These are phyloP conservation scores for Pichia cabralensis DNA, from an alignment of 805 yeast genomes.

Conservation along the genomic window DNA sequence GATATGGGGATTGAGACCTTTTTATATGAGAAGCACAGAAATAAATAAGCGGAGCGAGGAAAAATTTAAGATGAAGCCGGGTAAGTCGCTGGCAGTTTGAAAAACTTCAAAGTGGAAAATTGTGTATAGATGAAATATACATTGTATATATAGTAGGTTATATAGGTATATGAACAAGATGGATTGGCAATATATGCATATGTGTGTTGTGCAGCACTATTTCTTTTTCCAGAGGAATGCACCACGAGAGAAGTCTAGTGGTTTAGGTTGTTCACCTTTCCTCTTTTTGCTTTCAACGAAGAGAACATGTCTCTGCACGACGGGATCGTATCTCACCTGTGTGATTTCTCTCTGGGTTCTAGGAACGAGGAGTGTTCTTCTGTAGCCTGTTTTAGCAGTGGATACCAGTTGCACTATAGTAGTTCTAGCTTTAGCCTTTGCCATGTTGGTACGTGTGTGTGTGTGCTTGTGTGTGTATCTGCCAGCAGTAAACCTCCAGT, in stretches of 20 bases:
- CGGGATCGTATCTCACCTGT: constrained; percentile 80
- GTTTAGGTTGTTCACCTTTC: constrained; percentile 45
- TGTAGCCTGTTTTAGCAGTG: constrained; percentile 83
- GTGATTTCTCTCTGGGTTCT: constrained; percentile 72
- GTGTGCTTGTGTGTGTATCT: background rate
- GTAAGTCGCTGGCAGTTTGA: too few species aligned
- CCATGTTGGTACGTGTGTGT: constrained; percentile 5
- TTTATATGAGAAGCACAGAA: too few species aligned
- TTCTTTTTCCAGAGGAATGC: constrained; percentile 29
- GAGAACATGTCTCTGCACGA: constrained; percentile 82
- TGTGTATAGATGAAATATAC: too few species aligned
- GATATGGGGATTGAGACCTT: too few species aligned
- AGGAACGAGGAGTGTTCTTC: constrained; percentile 70
- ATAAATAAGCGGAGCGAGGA: too few species aligned
- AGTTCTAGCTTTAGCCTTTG: constrained; percentile 62
- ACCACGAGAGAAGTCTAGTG: constrained; percentile 38
- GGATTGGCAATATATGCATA: background rate
- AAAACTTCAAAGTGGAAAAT: too few species aligned
- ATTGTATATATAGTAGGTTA: background rate
- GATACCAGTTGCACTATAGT: constrained; percentile 82
- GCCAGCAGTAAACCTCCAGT: too few species aligned
- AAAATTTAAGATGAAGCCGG: too few species aligned
- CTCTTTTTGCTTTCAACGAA: constrained; percentile 86
- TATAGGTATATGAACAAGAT: background rate
- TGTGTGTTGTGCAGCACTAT: constrained; percentile 8